A percentile compares a stretch with the other conserved stretches of the same genome.
Conservation (phyloP, 1,139 yeast species). For the Geotrichum citri-aurantii region DNA sequence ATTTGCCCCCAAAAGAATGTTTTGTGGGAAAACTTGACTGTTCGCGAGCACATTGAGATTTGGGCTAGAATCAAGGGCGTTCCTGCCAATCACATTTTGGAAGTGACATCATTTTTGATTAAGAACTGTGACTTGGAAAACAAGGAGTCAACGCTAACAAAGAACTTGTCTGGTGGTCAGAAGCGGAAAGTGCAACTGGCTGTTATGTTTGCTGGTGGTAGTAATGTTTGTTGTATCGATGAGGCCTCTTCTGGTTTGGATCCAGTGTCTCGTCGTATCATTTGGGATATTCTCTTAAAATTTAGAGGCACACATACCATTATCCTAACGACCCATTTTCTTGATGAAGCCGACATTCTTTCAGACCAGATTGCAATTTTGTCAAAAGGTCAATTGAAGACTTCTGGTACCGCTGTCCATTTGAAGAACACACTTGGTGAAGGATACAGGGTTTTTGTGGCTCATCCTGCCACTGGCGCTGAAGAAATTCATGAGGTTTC, state of each 20-base stretch:
- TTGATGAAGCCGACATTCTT: slow-evolving; percentile 38
- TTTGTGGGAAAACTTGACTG: slow-evolving; percentile 36
- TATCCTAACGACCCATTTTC: slow-evolving; percentile 37
- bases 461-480: slow-evolving; percentile 27
- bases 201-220: slow-evolving; percentile 36
- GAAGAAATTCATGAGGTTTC: slow-evolving; percentile 26
- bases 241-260: slow-evolving; percentile 39
- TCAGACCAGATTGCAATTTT: slow-evolving; percentile 36
- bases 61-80: slow-evolving; percentile 35
- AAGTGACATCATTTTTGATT: slow-evolving; percentile 23
- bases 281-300: slow-evolving; percentile 37
- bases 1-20: slow-evolving; percentile 39
- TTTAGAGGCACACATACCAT: slow-evolving; percentile 31
- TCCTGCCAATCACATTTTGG: slow-evolving; percentile 16
- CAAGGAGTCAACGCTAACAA: slow-evolving; percentile 26
- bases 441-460: slow-evolving; percentile 30
- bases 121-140: slow-evolving; percentile 32
- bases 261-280: slow-evolving; percentile 36
- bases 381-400: slow-evolving; percentile 33
- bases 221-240: slow-evolving; percentile 37
- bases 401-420: slow-evolving; percentile 34
- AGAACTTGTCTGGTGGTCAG: slow-evolving; percentile 76
- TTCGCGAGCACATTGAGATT: slow-evolving; percentile 33
- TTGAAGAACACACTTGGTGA: slow-evolving; percentile 34
- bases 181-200: slow-evolving; percentile 87